Evolutionary conservation across 202 grass and related monocot genomes (phyloP).

Genomic region (Carex sylvatica): DNA sequence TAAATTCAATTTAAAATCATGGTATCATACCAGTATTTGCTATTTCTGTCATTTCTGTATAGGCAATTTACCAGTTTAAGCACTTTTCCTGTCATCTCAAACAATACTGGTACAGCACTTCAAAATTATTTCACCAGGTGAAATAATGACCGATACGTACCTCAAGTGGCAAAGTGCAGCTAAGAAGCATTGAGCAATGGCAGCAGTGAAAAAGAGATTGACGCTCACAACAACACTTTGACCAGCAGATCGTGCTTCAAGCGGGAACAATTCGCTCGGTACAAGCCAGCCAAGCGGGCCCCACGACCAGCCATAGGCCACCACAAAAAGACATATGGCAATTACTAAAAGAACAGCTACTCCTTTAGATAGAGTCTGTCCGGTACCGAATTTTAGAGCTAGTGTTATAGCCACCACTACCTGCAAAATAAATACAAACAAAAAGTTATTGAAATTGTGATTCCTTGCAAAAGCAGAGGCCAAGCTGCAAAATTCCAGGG

Average conservation of each 20-base stretch:
- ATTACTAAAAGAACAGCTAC: slow-evolving; percentile 59
- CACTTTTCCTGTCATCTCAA: neutral
- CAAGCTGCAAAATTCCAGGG: neutral
- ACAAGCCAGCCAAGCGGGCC: slow-evolving; percentile 92
- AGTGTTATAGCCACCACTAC: slow-evolving; percentile 61
- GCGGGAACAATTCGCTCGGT: slow-evolving; percentile 86
- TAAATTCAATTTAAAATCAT: neutral
- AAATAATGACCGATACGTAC: neutral
- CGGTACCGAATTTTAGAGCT: slow-evolving; percentile 73
- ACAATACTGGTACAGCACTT: neutral
- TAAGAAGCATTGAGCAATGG: slow-evolving; percentile 95
- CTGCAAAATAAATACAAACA: slow-evolving; percentile 14
- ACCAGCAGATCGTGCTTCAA: slow-evolving; percentile 86
- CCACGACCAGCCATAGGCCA: slow-evolving; percentile 94
- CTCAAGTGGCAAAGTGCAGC: slow-evolving; percentile 79
- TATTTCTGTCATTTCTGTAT: neutral
- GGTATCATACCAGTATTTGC: neutral
- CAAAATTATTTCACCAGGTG: neutral
- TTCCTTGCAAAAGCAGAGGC: neutral
- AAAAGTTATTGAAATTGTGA: neutral
- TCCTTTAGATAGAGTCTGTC: slow-evolving; percentile 51
- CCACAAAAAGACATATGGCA: slow-evolving; percentile 83
- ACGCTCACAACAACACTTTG: slow-evolving; percentile 97
- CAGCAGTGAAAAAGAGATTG: slow-evolving; percentile 97
- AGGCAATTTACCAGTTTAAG: neutral